Evolutionary conservation across 139 green algal species (phyloP).

Genomic region (Tetratostichococcus sp.): DNA sequence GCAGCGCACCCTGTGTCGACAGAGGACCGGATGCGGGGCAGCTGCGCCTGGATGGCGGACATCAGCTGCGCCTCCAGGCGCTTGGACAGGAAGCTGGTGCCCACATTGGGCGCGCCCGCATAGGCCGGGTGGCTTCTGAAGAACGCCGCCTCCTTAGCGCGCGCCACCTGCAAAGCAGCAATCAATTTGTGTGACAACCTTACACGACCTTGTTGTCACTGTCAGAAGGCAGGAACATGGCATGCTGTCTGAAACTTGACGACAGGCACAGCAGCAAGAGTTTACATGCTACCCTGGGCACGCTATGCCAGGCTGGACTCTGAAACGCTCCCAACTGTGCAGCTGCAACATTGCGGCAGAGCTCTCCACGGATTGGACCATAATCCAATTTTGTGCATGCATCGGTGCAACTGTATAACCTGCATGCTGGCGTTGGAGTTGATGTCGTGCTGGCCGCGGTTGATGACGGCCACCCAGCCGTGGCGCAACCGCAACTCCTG

Average conservation of each 20-base stretch:
- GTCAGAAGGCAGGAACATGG: too few relatives aligned
- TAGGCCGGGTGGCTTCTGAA: slow-evolving; percentile 58
- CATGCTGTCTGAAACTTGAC: too few relatives aligned
- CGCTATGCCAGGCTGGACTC: too few relatives aligned
- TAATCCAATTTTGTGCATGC: too few relatives aligned
- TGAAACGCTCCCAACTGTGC: too few relatives aligned
- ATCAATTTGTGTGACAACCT: neutral
- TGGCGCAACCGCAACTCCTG: slow-evolving; percentile 61
- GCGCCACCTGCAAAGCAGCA: slow-evolving; percentile 63
- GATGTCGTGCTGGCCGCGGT: slow-evolving; percentile 82
- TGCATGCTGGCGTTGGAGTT: slow-evolving; percentile 54
- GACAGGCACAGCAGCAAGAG: too few relatives aligned
- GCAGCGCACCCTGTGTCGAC: slow-evolving; percentile 36
- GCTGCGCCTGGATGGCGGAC: slow-evolving; percentile 65
- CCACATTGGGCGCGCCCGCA: slow-evolving; percentile 37
- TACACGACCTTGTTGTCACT: too few relatives aligned
- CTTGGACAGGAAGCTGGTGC: slow-evolving; percentile 62
- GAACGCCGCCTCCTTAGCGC: slow-evolving; percentile 54
- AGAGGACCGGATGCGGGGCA: slow-evolving; percentile 73
- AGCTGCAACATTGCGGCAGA: too few relatives aligned
- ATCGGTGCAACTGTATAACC: too few relatives aligned
- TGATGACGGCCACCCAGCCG: slow-evolving; percentile 86
- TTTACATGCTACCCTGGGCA: too few relatives aligned
- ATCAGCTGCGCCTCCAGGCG: slow-evolving; percentile 72
- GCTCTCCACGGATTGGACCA: too few relatives aligned